Evolutionary conservation across 2,329 filamentous ascomycete species (phyloP).

Genomic region (Penicillium sp.): DNA sequence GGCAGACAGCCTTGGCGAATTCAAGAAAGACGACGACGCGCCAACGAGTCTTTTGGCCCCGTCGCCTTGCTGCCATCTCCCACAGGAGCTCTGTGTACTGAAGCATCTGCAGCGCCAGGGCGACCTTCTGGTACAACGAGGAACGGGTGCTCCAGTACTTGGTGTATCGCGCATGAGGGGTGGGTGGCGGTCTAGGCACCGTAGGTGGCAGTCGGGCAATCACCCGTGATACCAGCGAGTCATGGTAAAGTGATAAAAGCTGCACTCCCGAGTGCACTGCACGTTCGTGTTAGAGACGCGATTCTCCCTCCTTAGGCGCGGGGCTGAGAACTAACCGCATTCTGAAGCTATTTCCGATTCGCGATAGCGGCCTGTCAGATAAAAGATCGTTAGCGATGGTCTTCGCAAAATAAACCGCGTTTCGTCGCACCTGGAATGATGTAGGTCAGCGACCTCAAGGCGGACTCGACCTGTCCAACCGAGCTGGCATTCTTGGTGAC

Average conservation of each 20-base stretch:
- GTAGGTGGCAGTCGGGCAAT: conserved; percentile 53
- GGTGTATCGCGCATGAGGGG: conserved; percentile 60
- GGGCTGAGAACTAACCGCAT: conserved; percentile 52
- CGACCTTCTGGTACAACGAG: conserved; percentile 72
- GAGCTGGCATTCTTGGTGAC: conserved; percentile 92
- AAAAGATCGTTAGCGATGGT: neutral
- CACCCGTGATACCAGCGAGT: conserved; percentile 70
- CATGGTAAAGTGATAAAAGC: conserved; percentile 87
- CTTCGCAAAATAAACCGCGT: no score
- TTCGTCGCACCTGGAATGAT: conserved; percentile 69
- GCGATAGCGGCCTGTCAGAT: conserved; percentile 38
- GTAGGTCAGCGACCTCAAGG: conserved; percentile 86
- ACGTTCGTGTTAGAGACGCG: conserved; percentile 17
- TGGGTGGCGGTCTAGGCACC: conserved; percentile 48
- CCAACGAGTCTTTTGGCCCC: conserved; percentile 76
- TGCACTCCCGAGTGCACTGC: conserved; percentile 79
- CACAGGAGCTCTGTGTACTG: conserved; percentile 94
- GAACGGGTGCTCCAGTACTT: conserved; percentile 59
- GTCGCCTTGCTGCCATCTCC: conserved; percentile 91
- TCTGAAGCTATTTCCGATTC: conserved; percentile 95
- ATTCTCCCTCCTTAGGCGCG: conserved; percentile 12
- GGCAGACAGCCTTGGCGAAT: conserved; percentile 77
- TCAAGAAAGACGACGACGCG: conserved; percentile 81
- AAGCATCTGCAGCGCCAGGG: conserved; percentile 78
- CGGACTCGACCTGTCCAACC: conserved; percentile 91